phyloP scores from a whole-genome alignment of 2,329 filamentous ascomycete genomes.

The Pseudogymnoascus sp. region DNA sequence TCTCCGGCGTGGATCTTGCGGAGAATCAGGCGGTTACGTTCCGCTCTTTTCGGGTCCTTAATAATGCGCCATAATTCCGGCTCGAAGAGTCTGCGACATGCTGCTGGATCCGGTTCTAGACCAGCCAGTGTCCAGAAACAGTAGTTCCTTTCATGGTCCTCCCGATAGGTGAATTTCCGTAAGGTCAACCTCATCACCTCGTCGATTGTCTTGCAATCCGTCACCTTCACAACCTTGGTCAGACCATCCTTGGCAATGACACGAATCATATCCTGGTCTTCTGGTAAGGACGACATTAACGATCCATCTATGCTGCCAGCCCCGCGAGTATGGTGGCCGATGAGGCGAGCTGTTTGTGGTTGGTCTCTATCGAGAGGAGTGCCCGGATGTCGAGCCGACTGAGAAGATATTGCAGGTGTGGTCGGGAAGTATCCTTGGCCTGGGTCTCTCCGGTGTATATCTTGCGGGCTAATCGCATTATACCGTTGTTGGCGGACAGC shows the following conservation, averaged over 20 bases:
- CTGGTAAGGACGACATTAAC: constrained; percentile 76
- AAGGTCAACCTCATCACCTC: constrained; percentile 87
- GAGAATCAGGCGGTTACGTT: constrained; percentile 84
- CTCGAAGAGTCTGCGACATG: constrained; percentile 77
- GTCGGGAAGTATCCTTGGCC: constrained; percentile 42
- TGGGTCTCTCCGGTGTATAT: constrained; percentile 42
- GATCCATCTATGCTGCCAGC: constrained; percentile 79
- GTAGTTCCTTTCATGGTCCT: constrained; percentile 89
- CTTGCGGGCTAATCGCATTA: constrained; percentile 48
- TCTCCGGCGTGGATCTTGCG: constrained; percentile 88
- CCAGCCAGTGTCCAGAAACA: constrained; percentile 93
- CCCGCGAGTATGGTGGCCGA: constrained; percentile 64
- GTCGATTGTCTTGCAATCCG: constrained; percentile 82
- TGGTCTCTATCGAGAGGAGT: constrained; percentile 51
- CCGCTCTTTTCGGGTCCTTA: constrained; percentile 73
- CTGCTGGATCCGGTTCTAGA: constrained; percentile 69
- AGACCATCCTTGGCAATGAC: constrained; percentile 88
- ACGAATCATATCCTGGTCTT: constrained; percentile 80
- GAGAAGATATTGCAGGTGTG: constrained; percentile 40
- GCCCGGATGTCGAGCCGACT: constrained; percentile 45
- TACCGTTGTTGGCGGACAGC: constrained; percentile 41
- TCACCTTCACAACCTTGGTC: constrained; percentile 89
- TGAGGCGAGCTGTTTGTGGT: constrained; percentile 52
- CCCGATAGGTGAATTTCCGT: constrained; percentile 77
- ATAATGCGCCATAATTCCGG: constrained; percentile 86